phyloP scores from a whole-genome alignment of 2,329 filamentous ascomycete genomes.

The Ceratocystis smalleyi region DNA sequence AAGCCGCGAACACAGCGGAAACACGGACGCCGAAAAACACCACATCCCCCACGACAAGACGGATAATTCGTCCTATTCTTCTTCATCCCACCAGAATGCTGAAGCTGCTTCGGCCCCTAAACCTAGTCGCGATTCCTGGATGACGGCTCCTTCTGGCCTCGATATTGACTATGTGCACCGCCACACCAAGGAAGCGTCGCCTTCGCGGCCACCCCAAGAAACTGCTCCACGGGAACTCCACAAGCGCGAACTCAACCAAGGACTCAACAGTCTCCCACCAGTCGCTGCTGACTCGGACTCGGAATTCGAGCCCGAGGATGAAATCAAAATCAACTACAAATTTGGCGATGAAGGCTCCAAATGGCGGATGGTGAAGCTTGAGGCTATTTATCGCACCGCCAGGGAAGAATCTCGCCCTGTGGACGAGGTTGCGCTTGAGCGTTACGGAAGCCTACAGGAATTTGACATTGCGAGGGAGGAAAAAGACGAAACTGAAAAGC shows the following conservation, averaged over 20 bases:
- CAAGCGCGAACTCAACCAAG: slow-evolving; percentile 61
- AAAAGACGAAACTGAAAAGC: slow-evolving; percentile 72
- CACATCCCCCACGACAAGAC: background rate
- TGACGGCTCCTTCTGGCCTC: slow-evolving; percentile 71
- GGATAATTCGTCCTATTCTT: background rate
- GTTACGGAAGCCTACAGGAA: slow-evolving; percentile 63
- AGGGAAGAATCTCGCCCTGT: slow-evolving; percentile 56
- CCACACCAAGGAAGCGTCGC: slow-evolving; percentile 38
- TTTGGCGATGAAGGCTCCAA: slow-evolving; percentile 82
- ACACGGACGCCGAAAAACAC: background rate
- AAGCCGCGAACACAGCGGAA: background rate
- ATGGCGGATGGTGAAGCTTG: slow-evolving; percentile 94
- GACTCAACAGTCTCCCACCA: slow-evolving; percentile 37
- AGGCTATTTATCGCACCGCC: slow-evolving; percentile 65
- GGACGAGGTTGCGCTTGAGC: slow-evolving; percentile 69
- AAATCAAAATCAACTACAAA: slow-evolving; percentile 51
- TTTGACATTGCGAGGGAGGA: slow-evolving; percentile 93
- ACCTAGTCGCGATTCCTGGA: slow-evolving; percentile 64
- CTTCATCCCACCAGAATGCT: background rate
- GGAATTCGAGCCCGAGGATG: slow-evolving; percentile 35
- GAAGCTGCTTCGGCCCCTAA: slow-evolving; percentile 27
- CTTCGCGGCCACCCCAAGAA: slow-evolving; percentile 38
- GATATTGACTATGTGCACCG: slow-evolving; percentile 71
- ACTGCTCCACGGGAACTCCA: slow-evolving; percentile 55
- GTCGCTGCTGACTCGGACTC: slow-evolving; percentile 30